Conservation (phyloP, 2,329 filamentous ascomycete genomes). For the Colletotrichum destructivum region DNA sequence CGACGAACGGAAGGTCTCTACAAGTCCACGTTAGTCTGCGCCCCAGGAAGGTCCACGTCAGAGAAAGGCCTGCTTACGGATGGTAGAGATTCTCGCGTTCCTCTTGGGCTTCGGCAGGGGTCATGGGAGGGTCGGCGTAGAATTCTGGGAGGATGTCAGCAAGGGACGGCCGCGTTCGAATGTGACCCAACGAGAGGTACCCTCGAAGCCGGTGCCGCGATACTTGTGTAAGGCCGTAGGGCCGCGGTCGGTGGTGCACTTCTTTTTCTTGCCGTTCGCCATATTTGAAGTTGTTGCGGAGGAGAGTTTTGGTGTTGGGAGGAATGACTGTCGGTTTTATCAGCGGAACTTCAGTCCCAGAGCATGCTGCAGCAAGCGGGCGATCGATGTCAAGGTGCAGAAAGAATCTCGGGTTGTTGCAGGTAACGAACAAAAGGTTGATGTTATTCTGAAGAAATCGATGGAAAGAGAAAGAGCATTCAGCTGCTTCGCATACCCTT, state of each 20-base stretch:
- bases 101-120: constrained; percentile 75
- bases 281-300: constrained; percentile 4
- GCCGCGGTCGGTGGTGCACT: constrained; percentile 49
- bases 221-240: constrained; percentile 60
- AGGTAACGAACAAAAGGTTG: not conserved
- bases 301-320: not conserved
- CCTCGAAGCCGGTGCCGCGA: constrained; percentile 79
- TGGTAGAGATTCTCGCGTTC: constrained; percentile 78
- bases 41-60: not conserved
- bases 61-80: constrained; percentile 60
- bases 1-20: constrained; percentile 68
- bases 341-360: not conserved
- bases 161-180: constrained; percentile 34
- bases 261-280: constrained; percentile 40
- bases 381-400: not conserved
- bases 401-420: not conserved
- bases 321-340: not conserved
- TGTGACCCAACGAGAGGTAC: constrained; percentile 51
- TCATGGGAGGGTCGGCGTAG: constrained; percentile 85
- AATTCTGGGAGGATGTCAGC: constrained; percentile 66
- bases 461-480: not conserved
- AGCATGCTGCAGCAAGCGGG: not conserved
- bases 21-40: not conserved
- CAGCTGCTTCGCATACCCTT: not conserved
- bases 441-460: too few relatives aligned